phyloP scores from a whole-genome alignment of 2,329 filamentous ascomycete species.

The Karstenula rhodostoma region DNA sequence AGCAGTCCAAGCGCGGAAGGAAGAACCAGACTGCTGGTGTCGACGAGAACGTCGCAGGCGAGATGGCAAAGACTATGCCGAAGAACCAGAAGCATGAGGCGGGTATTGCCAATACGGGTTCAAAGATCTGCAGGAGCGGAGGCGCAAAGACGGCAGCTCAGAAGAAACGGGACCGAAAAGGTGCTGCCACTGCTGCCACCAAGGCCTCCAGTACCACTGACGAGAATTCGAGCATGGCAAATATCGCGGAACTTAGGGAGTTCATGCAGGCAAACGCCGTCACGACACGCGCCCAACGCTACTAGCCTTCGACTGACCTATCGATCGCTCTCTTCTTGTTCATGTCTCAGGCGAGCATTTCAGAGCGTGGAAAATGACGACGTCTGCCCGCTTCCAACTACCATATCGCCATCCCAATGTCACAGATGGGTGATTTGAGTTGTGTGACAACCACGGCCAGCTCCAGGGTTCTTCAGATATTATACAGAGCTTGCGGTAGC shows the following conservation, averaged over 20 bases:
- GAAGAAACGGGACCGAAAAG: conserved; percentile 8
- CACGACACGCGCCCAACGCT: not conserved
- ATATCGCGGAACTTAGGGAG: not conserved
- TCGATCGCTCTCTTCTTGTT: not conserved
- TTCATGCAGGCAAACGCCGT: not conserved
- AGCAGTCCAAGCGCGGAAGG: not conserved
- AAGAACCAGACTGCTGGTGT: not conserved
- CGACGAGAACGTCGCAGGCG: not conserved
- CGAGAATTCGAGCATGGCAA: not conserved
- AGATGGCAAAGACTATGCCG: not conserved
- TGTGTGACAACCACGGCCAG: too few relatives aligned
- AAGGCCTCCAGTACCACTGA: not conserved
- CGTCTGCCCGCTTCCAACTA: too few relatives aligned
- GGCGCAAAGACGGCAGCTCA: not conserved
- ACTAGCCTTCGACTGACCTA: not conserved
- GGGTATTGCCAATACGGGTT: not conserved
- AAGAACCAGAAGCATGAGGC: not conserved
- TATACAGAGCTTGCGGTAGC: too few relatives aligned
- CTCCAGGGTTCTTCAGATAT: too few relatives aligned
- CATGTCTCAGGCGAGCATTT: too few relatives aligned
- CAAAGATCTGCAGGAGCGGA: not conserved
- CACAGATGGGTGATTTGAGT: too few relatives aligned
- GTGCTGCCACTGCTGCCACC: not conserved
- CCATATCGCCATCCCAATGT: too few relatives aligned
- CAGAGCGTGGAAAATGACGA: too few relatives aligned